Percentiles rank a stretch among this genome's conserved stretches.
phyloP scores from a whole-genome alignment of 2,329 filamentous ascomycete species.

The Alternaria brassicae region DNA sequence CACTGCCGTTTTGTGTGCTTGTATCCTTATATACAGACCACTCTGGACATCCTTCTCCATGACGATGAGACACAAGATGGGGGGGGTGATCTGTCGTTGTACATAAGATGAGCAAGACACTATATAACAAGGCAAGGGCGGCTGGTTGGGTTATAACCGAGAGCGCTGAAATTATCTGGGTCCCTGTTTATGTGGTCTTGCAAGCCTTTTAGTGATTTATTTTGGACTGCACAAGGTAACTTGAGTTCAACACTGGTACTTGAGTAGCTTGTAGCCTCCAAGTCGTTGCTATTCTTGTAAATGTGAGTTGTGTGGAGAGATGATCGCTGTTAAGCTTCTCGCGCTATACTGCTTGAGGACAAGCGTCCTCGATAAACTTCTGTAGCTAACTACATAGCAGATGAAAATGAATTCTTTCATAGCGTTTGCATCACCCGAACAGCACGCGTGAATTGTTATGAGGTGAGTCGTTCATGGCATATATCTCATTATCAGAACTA shows the following conservation, averaged over 20 bases:
- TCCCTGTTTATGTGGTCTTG: neutral
- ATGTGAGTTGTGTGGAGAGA: neutral
- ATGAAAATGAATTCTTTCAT: neutral
- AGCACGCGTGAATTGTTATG: neutral
- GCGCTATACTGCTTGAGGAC: neutral
- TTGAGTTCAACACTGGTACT: too few species aligned
- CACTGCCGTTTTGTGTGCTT: conserved; percentile 3
- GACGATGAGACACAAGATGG: neutral
- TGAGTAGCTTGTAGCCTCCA: neutral
- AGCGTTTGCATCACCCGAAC: neutral
- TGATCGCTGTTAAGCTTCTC: neutral
- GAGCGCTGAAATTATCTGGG: neutral
- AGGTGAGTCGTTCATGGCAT: neutral
- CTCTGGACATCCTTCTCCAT: neutral
- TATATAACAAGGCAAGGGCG: neutral
- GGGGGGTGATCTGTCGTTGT: neutral
- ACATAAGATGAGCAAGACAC: neutral
- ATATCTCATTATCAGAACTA: conserved; percentile 3
- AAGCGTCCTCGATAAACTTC: neutral
- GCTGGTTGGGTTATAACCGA: neutral
- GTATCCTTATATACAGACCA: neutral
- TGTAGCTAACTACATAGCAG: neutral
- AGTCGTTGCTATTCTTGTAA: neutral
- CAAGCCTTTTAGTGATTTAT: neutral
- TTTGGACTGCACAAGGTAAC: neutral